Base-by-base conservation (phyloP, 2,329 filamentous ascomycete species). In the Ophiostoma montium region DNA sequence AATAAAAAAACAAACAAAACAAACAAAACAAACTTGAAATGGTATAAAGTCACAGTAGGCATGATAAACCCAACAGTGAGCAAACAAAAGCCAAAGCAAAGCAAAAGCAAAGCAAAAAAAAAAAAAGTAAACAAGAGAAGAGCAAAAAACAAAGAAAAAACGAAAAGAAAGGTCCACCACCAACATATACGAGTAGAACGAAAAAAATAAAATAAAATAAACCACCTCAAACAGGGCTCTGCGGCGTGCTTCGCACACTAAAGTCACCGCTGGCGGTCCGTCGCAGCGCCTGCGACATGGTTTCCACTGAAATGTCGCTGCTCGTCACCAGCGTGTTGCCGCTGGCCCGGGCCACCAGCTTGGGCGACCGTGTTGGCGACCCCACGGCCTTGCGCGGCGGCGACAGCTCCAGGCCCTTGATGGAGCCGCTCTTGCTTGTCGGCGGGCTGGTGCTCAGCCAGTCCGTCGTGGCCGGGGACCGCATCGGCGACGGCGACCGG, bases 281-380 rank as follows among this genome's bases (percentile, higher is more conserved):
- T 60, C 85, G 74, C 60, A 95, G 69, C 15, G 87, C 89, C 65
- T 95, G 88, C 47, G 82, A 76, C 89, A 95, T 94, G 4, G 89
- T 95, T 70, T 95, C 88, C 55, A 95, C 84, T 52, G 84, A 87
- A 52, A 95, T 69, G 54, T 95, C 89, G 23, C 80, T 44, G 47
- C 52, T 39, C 3, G 23, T 27, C 5, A 27, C 23, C 23, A 27
- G 23, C 23, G 23, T 27, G 23, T 27, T 27, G 23, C 23, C 23
- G 36, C 16, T 27, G n/a, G 46, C 47, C n/a, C 51, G 45, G 71
- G 43, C 47, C 5, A 52, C 42, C 48, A 57, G 46, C 50, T 52
- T 55, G 48, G 49, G 45, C 33, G 56, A 58, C 23, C 55, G 53
- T 16, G 16, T 18, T 7, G 82, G 83, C 61, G 84, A 87, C 32